Base-by-base conservation (phyloP, 805 yeast genomes). In the Metschnikowia chrysomelidarum region DNA sequence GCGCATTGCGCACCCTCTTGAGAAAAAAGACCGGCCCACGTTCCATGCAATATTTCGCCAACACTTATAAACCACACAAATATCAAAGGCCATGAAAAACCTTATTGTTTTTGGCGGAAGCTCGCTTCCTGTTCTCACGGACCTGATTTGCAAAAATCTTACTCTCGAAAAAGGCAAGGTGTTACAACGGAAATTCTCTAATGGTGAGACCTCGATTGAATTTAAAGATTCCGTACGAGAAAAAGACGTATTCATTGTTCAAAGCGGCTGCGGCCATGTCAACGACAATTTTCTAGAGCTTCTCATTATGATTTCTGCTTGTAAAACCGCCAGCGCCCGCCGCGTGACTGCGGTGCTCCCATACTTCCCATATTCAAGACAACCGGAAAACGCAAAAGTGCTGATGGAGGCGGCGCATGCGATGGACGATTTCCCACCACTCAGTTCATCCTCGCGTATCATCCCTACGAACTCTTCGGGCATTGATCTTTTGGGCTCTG, bases 271-370 rank as follows among this genome's bases (percentile, higher is more conserved):
- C 49, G 95, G 95, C 7, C 78, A 82, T 51, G 95, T 87, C 27
- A 89, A 88, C 56, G 96, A 88, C 59, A 80, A 77, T 50, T 82
- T 88, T 48, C 75, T 89, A 59, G 95, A 88, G 61, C 65, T 89
- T 32, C 62, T 88, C 49, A 82, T 88, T 47, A 76, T 86, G 71
- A 78, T 88, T 19, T 80, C 89, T n/a, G 96, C 96, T 2, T 87
- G 96, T 62, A 89, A 89, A 52, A 81, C 87, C 30, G 94, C 97
- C 2, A 80, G 91, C 40, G 96, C 96, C 10, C 77, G 76, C 39
- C 72, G 91, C 39, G 95, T 88, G 27, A 87, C 95, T 2, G 96
- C 91, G 0, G 95, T 88, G 19, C 69, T 86, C 59, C 98, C 99
- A 3, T 71, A 88, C 42, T 93, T 93, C 61, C 96, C 98, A 18